Base-by-base conservation (phyloP, 2,329 filamentous ascomycete genomes). In the Fusarium sp. region DNA sequence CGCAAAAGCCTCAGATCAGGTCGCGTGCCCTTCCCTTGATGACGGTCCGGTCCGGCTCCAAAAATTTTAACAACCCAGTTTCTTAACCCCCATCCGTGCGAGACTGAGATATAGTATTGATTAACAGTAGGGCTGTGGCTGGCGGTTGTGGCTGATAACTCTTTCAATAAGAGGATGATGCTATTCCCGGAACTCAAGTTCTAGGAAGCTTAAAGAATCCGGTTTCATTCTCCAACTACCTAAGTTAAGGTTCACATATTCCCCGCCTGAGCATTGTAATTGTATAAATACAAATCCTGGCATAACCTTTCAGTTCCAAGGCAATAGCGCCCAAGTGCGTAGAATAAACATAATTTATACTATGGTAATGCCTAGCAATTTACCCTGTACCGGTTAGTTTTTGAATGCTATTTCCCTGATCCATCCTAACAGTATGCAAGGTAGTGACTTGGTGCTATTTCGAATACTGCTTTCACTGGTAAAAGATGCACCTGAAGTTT, bases 11-110 rank as follows among this genome's bases (percentile, higher is more conserved):
- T 63, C 41, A 38, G 30, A 20, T 44, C 49, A 49, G 53, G 68
- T 71, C 68, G 67, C 67, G 68, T 71, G 57, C 58, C 58, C 33
- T 67, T 50, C 15, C 26, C 32, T 50, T 45, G 45, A 48, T 50
- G 57, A 65, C 68, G 69, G 68, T 49, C 54, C 67, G 68, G 46
- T 64, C 68, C 68, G 68, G 62, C 50, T 58, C 60, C 32, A 64
- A 65, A 27, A 63, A 40, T 17, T 7, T 10, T 20, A 57, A 30
- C n/a, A 46, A 15, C 17, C 52, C 52, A 46, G 27, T 44, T 44
- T 54, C 38, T 37, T 52, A 30, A 23, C 60, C 61, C 49, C 60
- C 60, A 56, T 65, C 62, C 37, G 60, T 65, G 42, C 60, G 49
- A 64, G 48, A 23, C 42, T 42, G 26, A 57, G 7, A 20, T 49